Percentiles rank a stretch among this genome's conserved stretches.
phyloP scores from a whole-genome alignment of 495 filamentous ascomycete genomes.

The Astrothelium subdiscretum region DNA sequence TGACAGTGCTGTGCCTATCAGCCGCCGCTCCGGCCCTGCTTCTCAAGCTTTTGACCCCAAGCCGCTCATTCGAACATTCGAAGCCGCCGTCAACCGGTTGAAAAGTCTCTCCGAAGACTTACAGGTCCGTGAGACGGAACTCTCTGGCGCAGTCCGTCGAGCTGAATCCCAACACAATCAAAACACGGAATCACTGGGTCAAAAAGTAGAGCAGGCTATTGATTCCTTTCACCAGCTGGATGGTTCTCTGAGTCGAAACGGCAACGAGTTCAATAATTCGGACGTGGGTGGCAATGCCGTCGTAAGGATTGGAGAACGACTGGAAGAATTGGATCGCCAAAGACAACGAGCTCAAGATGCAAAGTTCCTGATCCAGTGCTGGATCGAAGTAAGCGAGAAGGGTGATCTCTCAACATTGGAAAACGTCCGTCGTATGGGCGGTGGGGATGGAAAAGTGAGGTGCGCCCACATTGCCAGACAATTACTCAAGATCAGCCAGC shows the following conservation, averaged over 20 bases:
- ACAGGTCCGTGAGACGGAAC: slow-evolving; percentile 75
- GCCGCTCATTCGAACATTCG: slow-evolving; percentile 89
- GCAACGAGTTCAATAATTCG: slow-evolving; percentile 1
- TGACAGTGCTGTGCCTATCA: slow-evolving; percentile 61
- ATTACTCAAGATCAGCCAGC: slow-evolving; percentile 74
- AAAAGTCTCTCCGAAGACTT: slow-evolving; percentile 74
- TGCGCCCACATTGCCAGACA: slow-evolving; percentile 86
- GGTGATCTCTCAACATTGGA: slow-evolving; percentile 71
- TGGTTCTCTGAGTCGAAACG: slow-evolving; percentile 48
- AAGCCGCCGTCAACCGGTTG: slow-evolving; percentile 71
- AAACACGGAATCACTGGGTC: slow-evolving; percentile 70
- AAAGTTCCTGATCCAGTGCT: slow-evolving; percentile 89
- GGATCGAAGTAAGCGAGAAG: slow-evolving; percentile 80
- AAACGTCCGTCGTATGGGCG: slow-evolving; percentile 65
- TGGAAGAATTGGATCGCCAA: slow-evolving; percentile 92
- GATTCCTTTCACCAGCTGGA: slow-evolving; percentile 84
- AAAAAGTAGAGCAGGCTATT: slow-evolving; percentile 82
- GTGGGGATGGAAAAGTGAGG: slow-evolving; percentile 73
- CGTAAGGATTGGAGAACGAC: slow-evolving; percentile 84
- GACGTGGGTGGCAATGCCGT: slow-evolving; percentile 70
- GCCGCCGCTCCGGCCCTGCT: slow-evolving; percentile 58
- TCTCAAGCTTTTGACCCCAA: slow-evolving; percentile 79
- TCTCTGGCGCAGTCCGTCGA: slow-evolving; percentile 74
- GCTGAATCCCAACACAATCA: slow-evolving; percentile 87
- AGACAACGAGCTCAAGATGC: slow-evolving; percentile 81